Conservation (phyloP, 495 filamentous ascomycete species). For the Hypoxylon rickii region DNA sequence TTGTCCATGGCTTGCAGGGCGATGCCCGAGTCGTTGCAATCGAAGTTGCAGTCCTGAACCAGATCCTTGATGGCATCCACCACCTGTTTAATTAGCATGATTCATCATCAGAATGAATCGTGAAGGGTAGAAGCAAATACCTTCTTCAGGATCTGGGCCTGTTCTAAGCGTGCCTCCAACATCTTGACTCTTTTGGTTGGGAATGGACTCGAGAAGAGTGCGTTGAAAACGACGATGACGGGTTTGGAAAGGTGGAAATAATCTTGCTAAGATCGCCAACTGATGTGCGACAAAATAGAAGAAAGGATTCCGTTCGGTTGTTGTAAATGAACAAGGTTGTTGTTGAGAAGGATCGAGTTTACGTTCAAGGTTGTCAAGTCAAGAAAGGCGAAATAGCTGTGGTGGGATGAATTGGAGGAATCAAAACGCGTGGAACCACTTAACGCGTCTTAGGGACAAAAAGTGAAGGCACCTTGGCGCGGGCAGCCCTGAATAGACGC, state of each 20-base stretch:
- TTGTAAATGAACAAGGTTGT: not conserved
- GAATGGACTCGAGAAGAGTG: not conserved
- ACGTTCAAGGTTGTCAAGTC: not conserved
- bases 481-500: no score
- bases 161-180: constrained; percentile 96
- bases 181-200: constrained; percentile 46
- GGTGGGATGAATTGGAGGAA: constrained; percentile 32
- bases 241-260: not conserved
- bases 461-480: constrained; percentile 33
- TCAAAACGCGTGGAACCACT: constrained; percentile 33
- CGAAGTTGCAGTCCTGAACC: constrained; percentile 99
- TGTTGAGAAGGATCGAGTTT: not conserved
- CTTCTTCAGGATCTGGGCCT: constrained; percentile 94
- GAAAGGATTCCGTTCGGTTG: not conserved
- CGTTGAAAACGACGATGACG: constrained; percentile 1
- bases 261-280: not conserved
- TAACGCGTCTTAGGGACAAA: constrained; percentile 33
- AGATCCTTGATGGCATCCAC: constrained; percentile 99
- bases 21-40: constrained; percentile 99
- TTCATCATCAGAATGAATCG: not conserved
- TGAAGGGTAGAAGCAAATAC: constrained; percentile 50
- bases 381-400: constrained; percentile 12
- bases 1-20: constrained; percentile 99
- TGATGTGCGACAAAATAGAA: not conserved
- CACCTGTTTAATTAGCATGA: constrained; percentile 60